Conservation (phyloP, 495 filamentous ascomycete genomes). For the Annulohypoxylon stygium region DNA sequence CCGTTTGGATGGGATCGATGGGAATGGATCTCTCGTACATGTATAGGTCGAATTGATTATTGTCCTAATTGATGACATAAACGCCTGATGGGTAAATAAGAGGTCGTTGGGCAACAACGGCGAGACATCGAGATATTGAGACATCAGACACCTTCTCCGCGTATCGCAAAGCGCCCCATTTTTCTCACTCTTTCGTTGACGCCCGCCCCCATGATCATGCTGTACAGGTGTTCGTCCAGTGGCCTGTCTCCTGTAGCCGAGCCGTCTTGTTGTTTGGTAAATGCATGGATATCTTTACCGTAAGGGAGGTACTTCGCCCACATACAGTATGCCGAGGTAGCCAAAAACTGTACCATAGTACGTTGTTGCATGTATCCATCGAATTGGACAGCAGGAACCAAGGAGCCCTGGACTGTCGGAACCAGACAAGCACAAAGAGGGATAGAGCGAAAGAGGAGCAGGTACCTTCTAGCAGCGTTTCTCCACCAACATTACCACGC, state of each 20-base stretch:
- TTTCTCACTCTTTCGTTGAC: not conserved
- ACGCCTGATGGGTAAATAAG: conserved; percentile 1
- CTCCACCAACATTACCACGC: conserved; percentile 30
- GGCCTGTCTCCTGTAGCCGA: conserved; percentile 32
- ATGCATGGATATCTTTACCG: conserved; percentile 29
- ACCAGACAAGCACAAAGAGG: not conserved
- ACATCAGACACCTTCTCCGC: not conserved
- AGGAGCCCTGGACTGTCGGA: conserved; percentile 1
- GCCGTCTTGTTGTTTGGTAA: conserved; percentile 33
- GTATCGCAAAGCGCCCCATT: not conserved
- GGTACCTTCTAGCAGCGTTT: conserved; percentile 10
- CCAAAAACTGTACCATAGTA: conserved; percentile 9
- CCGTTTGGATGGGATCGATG: conserved; percentile 10
- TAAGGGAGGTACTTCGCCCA: conserved; percentile 12
- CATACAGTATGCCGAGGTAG: conserved; percentile 36
- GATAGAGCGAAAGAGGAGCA: not conserved
- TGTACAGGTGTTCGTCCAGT: conserved; percentile 16
- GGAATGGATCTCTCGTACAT: conserved; percentile 4
- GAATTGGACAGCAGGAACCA: conserved; percentile 12
- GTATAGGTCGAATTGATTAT: not conserved
- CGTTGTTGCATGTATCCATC: conserved; percentile 11
- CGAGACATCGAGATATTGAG: not conserved
- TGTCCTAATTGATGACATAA: conserved; percentile 19
- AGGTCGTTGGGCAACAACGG: conserved; percentile 11
- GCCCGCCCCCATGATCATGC: conserved; percentile 13